Percentiles rank a stretch among this genome's conserved stretches.
Evolutionary conservation across 148 eudicot species (phyloP).

Genomic region (Rhododendron kiyosumense): DNA sequence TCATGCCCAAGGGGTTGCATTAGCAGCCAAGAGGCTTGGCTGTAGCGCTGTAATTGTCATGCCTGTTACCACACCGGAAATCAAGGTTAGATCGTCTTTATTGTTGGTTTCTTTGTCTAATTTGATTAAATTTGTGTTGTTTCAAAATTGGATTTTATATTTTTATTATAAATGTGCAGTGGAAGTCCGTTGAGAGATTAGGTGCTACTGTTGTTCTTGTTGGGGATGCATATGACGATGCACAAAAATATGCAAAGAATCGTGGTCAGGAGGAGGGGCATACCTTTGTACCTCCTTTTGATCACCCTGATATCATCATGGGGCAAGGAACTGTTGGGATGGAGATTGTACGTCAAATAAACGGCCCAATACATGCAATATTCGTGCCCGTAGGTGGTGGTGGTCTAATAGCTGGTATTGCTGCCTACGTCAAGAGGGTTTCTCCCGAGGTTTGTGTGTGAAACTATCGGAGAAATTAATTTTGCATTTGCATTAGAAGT

Average conservation of each 20-base stretch:
- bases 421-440: conserved; percentile 89
- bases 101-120: not conserved
- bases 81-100: conserved; percentile 51
- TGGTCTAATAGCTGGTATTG: conserved; percentile 95
- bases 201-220: conserved; percentile 92
- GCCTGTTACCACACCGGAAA: conserved; percentile 98
- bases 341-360: conserved; percentile 83
- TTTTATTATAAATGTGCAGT: conserved; percentile 33
- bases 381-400: conserved; percentile 99
- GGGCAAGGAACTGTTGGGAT: conserved; percentile 97
- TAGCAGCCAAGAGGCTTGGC: conserved; percentile 68
- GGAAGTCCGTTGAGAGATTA: conserved; percentile 86
- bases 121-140: not conserved
- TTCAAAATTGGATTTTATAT: not conserved
- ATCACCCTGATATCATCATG: conserved; percentile 83
- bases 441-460: conserved; percentile 62
- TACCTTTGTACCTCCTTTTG: conserved; percentile 96
- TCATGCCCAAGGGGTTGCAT: conserved; percentile 98
- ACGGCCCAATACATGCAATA: conserved; percentile 69
- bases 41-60: conserved; percentile 92
- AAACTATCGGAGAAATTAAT: not conserved
- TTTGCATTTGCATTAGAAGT: not conserved
- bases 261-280: conserved; percentile 66
- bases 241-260: conserved; percentile 77
- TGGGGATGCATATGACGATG: conserved; percentile 97